A percentile compares a stretch with the other conserved stretches of the same genome.
Conservation (phyloP, 2,329 filamentous ascomycete species). For the Sporothrix sp. region DNA sequence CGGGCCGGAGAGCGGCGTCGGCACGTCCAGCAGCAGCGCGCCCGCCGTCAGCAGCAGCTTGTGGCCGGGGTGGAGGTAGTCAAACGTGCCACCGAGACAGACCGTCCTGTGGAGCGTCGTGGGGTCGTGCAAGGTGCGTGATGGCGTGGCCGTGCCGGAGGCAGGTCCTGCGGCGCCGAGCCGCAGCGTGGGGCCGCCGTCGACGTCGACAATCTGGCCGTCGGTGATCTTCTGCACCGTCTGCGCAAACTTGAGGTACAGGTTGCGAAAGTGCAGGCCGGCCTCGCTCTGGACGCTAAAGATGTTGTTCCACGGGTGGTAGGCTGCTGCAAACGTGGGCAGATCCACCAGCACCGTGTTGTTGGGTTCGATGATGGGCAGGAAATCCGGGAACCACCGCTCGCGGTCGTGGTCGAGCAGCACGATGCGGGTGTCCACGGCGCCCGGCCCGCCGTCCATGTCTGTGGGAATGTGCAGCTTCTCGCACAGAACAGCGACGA, state of each 20-base stretch:
- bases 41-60: conserved; percentile 92
- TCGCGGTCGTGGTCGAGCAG: conserved; percentile 53
- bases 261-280: conserved; percentile 47
- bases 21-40: conserved; percentile 56
- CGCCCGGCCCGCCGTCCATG: conserved; percentile 48
- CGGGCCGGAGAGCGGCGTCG: conserved; percentile 27
- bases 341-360: conserved; percentile 32
- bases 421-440: conserved; percentile 67
- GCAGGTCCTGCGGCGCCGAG: not conserved
- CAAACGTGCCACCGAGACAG: conserved; percentile 87
- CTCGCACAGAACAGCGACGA: conserved; percentile 64
- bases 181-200: conserved; percentile 40
- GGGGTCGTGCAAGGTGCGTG: conserved; percentile 16
- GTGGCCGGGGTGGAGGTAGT: conserved; percentile 90
- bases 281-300: conserved; percentile 57
- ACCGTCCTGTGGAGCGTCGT: conserved; percentile 45
- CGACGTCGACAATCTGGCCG: conserved; percentile 41
- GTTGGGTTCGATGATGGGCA: conserved; percentile 36
- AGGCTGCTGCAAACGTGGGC: conserved; percentile 34
- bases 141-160: not conserved
- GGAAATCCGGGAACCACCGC: conserved; percentile 25
- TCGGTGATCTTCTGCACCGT: conserved; percentile 37
- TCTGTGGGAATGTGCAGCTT: conserved; percentile 50
- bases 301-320: conserved; percentile 52
- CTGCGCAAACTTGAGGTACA: conserved; percentile 40